phyloP scores from a whole-genome alignment of 164 flowering plant species.

The Kalanchoe fedtschenkoi region DNA sequence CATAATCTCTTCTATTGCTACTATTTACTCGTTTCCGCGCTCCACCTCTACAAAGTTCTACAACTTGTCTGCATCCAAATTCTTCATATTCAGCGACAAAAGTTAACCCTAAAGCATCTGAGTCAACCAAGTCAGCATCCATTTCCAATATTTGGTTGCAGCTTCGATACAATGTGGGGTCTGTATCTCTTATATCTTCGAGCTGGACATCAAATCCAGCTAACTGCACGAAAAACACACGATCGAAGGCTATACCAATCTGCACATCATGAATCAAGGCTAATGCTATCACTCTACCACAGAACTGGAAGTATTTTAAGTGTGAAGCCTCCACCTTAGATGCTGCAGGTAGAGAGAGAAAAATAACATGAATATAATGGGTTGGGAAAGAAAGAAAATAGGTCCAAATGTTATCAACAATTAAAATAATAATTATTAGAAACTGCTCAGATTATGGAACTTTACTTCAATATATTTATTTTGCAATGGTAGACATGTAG shows the following conservation, averaged over 20 bases:
- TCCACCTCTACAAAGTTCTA: conserved; percentile 75
- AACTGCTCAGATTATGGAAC: too few relatives aligned
- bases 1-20: conserved; percentile 56
- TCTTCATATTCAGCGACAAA: conserved; percentile 78
- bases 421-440: too few relatives aligned
- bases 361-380: too few relatives aligned
- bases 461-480: too few relatives aligned
- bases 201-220: conserved; percentile 44
- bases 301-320: conserved; percentile 65
- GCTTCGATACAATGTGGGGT: conserved; percentile 64
- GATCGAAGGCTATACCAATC: conserved; percentile 74
- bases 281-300: conserved; percentile 76
- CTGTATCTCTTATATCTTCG: conserved; percentile 78
- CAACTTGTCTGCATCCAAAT: conserved; percentile 50
- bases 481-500: too few relatives aligned
- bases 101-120: conserved; percentile 76
- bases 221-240: conserved; percentile 65
- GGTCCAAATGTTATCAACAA: too few relatives aligned
- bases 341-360: conserved; percentile 40
- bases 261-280: conserved; percentile 84
- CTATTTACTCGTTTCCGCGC: conserved; percentile 47
- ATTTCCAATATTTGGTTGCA: conserved; percentile 74
- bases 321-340: conserved; percentile 71
- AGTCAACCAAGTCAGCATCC: conserved; percentile 64
- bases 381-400: too few relatives aligned